Evolutionary conservation across 164 flowering plant species (phyloP), one percentile per base, ranked within the genome.

Genomic region (Amborella trichopoda): DNA sequence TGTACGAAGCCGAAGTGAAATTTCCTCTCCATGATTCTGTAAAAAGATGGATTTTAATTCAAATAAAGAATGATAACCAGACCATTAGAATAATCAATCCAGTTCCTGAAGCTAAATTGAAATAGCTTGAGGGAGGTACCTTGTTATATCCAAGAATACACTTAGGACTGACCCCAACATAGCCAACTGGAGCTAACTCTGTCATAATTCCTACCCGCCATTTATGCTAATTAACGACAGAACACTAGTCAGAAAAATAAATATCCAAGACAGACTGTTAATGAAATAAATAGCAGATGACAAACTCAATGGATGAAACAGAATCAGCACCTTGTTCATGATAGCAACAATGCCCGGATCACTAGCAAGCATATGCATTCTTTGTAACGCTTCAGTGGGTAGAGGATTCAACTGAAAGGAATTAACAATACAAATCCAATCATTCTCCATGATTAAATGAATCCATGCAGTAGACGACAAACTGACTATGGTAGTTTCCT

Each of bases 201-300:
- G 91, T 77, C 96, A 91, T 80, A 49, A 87, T 76, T 58, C 94
- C 95, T 40, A 91, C 88, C 28, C 78, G 77, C 99, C 99, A 91
- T 3, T 67, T 84, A 74, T 91, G 86, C 99, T 87, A 59, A n/a
- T n/a, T n/a, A n/a, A n/a, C 64, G 40, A 47, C 28, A 30, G 25
- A 37, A 55, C n/a, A n/a, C n/a, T n/a, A n/a, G n/a, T n/a, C n/a
- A n/a, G 32, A 53, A 36, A 10, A 1, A 69, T 28, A 42, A 16
- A 23, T 26, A 54, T 66, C 40, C 66, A 60, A 54, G 51, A 28
- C 10, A 13, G 6, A 8, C 10, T 26, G 28, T 14, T n/a, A 18
- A 37, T 20, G 23, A 20, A 28, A 34, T 40, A 17, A 34, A 40
- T 11, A 27, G 21, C n/a, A 38, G 8, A 52, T 36, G 24, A 28